Conservation (phyloP, 345 rosid genomes). For the Diplotaxis tenuifolia region DNA sequence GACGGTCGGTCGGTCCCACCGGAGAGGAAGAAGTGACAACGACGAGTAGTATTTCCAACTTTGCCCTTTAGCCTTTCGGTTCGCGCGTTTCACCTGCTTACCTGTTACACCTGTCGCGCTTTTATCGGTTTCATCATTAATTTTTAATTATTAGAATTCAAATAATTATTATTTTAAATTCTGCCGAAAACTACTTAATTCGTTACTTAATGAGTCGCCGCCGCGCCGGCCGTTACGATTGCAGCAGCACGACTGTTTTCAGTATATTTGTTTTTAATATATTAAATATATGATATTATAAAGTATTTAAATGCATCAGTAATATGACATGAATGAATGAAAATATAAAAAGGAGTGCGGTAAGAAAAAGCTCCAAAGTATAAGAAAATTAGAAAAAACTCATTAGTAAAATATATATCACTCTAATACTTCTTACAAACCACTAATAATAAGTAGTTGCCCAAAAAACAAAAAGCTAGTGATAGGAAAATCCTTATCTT, state of each 20-base stretch:
- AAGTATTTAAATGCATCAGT: background rate
- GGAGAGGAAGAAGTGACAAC: constrained; percentile 27
- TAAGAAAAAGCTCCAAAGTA: background rate
- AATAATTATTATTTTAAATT: background rate
- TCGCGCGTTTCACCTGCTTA: constrained; percentile 35
- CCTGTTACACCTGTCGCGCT: constrained; percentile 29
- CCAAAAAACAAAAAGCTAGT: too few relatives aligned
- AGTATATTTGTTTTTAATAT: background rate
- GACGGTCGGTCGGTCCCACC: constrained; percentile 28
- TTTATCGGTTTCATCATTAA: constrained; percentile 17
- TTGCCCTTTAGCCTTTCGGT: constrained; percentile 23
- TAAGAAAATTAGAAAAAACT: too few relatives aligned
- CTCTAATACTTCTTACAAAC: too few relatives aligned
- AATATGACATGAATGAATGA: background rate
- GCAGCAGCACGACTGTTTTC: constrained; percentile 27
- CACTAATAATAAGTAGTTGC: too few relatives aligned
- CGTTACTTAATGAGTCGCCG: constrained; percentile 16
- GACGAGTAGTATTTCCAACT: constrained; percentile 21
- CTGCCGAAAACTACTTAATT: background rate
- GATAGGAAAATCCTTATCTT: too few relatives aligned
- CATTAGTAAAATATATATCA: too few relatives aligned
- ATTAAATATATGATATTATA: background rate
- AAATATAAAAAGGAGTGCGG: background rate
- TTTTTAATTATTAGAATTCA: background rate
- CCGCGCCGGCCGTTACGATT: constrained; percentile 29